A percentile compares a stretch with the other conserved stretches of the same genome.
These are phyloP conservation scores for Fraxinus floribunda DNA, from an alignment of 305 asterid genomes.

Conservation along the genomic window DNA sequence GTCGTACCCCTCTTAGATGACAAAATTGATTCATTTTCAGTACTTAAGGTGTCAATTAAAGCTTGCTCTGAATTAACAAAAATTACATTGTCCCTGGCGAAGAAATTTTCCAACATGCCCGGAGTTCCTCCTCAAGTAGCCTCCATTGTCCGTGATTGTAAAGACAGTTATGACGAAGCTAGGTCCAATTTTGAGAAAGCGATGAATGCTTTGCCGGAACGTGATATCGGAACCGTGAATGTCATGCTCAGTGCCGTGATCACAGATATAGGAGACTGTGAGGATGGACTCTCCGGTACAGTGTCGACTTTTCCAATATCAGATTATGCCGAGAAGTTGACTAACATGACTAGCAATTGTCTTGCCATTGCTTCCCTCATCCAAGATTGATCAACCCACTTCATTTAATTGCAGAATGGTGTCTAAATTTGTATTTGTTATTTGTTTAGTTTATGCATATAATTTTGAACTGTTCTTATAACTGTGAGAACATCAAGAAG, in stretches of 20 bases:
- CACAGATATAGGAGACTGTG: constrained; percentile 33
- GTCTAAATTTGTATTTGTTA: neutral
- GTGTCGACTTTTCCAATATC: constrained; percentile 16
- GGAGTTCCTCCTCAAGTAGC: constrained; percentile 17
- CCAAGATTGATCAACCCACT: neutral
- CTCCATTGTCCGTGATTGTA: constrained; percentile 24
- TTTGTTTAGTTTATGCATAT: neutral
- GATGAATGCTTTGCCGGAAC: constrained; percentile 12
- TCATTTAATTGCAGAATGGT: neutral
- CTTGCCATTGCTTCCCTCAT: constrained; percentile 31
- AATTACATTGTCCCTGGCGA: neutral
- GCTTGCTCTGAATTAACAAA: constrained; percentile 23
- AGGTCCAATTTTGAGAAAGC: constrained; percentile 27
- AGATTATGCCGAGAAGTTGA: constrained; percentile 24
- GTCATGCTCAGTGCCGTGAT: constrained; percentile 42
- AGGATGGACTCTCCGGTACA: constrained; percentile 19
- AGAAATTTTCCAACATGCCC: constrained; percentile 17
- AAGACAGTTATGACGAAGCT: constrained; percentile 29
- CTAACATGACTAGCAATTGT: constrained; percentile 40
- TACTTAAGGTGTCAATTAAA: constrained; percentile 21
- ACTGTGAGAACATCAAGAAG: neutral
- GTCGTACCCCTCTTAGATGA: constrained; percentile 23
- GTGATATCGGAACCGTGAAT: constrained; percentile 33
- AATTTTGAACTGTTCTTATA: neutral
- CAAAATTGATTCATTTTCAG: neutral